Conservation (phyloP, 805 yeast genomes). For the Ascoidea rubescens region DNA sequence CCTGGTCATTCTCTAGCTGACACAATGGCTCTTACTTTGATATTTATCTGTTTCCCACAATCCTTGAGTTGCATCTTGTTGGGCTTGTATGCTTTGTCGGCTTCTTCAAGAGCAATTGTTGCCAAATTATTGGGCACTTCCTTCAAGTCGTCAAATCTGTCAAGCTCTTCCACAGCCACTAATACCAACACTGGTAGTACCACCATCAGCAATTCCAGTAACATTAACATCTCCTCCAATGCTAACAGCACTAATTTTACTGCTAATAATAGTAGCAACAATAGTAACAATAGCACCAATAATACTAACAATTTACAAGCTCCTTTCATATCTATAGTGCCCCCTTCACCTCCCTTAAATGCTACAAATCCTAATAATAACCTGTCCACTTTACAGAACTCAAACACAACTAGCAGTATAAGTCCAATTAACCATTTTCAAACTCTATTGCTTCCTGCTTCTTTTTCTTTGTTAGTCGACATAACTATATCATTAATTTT, state of each 20-base stretch:
- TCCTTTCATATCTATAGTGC: too few relatives aligned
- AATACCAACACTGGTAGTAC: too few relatives aligned
- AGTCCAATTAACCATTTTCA: background rate
- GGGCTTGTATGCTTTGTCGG: background rate
- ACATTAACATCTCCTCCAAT: background rate
- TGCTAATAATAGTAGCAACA: too few relatives aligned
- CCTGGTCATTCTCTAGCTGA: background rate
- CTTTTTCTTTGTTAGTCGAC: background rate
- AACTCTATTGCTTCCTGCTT: background rate
- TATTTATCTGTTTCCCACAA: background rate
- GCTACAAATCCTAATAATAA: too few relatives aligned
- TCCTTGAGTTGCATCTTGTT: background rate
- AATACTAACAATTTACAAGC: too few relatives aligned
- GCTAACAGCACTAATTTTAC: too few relatives aligned
- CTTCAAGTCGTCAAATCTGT: background rate
- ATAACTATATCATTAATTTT: background rate
- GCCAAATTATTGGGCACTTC: background rate
- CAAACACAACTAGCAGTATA: background rate
- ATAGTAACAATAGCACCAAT: too few relatives aligned
- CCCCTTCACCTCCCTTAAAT: too few relatives aligned
- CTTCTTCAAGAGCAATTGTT: background rate
- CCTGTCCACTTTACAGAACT: too few relatives aligned
- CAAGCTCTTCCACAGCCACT: too few relatives aligned
- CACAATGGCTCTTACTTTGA: background rate
- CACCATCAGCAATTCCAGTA: background rate